Evolutionary conservation across 345 rosid species (phyloP), one percentile per base, ranked within the genome.

Genomic region (Linum usitatissimum): DNA sequence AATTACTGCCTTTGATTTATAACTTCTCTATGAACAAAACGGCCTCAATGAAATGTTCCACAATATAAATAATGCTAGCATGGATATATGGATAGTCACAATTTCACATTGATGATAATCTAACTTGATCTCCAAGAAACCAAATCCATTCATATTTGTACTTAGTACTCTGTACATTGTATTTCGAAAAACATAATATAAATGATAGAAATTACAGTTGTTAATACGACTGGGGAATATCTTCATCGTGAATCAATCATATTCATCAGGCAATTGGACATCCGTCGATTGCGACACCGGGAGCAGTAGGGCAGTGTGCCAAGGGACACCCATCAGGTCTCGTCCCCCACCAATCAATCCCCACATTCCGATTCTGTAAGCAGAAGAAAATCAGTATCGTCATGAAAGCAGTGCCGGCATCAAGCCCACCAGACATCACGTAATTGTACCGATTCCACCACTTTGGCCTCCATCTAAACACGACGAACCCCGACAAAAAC

Each of bases 331-430:
- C 77, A 42, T 87, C 92, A 3, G 71, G 68, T 6, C 65, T 67
- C 63, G 74, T 82, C 40, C 93, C 97, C 95, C 95, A 87, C 95
- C 95, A 90, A 17, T 56, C n/a, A 12, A 90, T 3, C 2, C 48
- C 36, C 21, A 90, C 65, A 6, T 77, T 60, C 51, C 62, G 62
- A n/a, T 81, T 77, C 64, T 76, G 77, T 18, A 87, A 69, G 17
- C 80, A 23, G 1, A 87, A 51, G 56, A 85, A 87, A 13, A 90
- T 28, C 55, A 90, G 56, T 8, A 90, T 53, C 0, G 87, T 74
- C 84, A 84, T 81, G 65, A 87, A 90, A 1, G 95, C 93, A 0
- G 86, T 82, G 54, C 95, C 93, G 0, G 93, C 93, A 57, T 87
- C 97, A 15, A 87, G 78, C 3, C 92, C 95, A 1, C 90, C 93